Conservation (phyloP, 257 asterid species). For the Solanum megistacrolobum region DNA sequence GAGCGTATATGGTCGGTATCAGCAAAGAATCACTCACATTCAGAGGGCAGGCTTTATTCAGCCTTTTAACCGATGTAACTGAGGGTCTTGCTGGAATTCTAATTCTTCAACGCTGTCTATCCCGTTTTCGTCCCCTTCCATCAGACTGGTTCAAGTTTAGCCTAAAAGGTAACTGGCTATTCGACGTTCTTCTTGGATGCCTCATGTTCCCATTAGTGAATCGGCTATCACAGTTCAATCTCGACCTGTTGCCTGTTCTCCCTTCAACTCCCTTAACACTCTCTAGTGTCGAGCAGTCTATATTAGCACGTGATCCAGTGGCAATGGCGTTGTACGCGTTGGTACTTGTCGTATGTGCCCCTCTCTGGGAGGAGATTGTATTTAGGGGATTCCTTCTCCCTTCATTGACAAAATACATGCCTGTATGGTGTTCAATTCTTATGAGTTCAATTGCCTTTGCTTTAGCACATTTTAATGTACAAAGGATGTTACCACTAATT, state of each 20-base stretch:
- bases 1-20: slow-evolving; percentile 77
- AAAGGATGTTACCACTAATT: slow-evolving; percentile 80
- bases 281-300: slow-evolving; percentile 81
- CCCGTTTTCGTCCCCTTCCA: slow-evolving; percentile 74
- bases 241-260: slow-evolving; percentile 58
- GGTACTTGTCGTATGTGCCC: slow-evolving; percentile 89
- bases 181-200: slow-evolving; percentile 74
- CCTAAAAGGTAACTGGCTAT: slow-evolving; percentile 63
- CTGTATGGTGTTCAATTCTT: slow-evolving; percentile 82
- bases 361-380: slow-evolving; percentile 91
- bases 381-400: slow-evolving; percentile 93
- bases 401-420: slow-evolving; percentile 90
- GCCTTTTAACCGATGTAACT: slow-evolving; percentile 85
- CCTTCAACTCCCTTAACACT: slow-evolving; percentile 80
- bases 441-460: slow-evolving; percentile 86
- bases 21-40: slow-evolving; percentile 69
- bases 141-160: slow-evolving; percentile 87
- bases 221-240: slow-evolving; percentile 75
- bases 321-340: slow-evolving; percentile 82
- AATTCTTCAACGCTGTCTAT: slow-evolving; percentile 64
- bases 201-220: slow-evolving; percentile 86
- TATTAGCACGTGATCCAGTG: slow-evolving; percentile 79
- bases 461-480: slow-evolving; percentile 89
- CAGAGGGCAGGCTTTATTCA: slow-evolving; percentile 91
- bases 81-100: slow-evolving; percentile 92